Conservation (phyloP, 768 basidiomycete species). For the Leccinum boreale region DNA sequence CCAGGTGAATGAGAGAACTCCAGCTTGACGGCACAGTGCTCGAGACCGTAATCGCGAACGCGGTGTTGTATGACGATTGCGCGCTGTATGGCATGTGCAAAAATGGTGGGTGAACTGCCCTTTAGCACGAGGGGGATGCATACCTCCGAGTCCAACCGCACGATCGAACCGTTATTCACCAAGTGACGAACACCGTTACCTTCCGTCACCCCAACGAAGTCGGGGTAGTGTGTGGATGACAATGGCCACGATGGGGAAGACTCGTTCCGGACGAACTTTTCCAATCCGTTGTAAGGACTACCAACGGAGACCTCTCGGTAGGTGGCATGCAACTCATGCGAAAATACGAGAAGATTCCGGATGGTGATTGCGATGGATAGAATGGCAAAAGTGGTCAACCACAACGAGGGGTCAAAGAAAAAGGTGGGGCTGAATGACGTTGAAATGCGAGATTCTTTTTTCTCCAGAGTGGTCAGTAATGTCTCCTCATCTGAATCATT, state of each 20-base stretch:
- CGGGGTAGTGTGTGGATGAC: conserved; percentile 17
- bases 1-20: conserved; percentile 1
- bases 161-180: conserved; percentile 20
- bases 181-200: conserved; percentile 4
- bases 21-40: conserved; percentile 16
- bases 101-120: background rate
- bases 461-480: background rate
- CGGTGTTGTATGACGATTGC: conserved; percentile 20
- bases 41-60: conserved; percentile 24
- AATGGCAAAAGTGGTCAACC: conserved; percentile 15
- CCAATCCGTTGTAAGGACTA: conserved; percentile 23
- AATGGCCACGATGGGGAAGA: conserved; percentile 29
- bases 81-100: conserved; percentile 4
- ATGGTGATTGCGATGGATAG: conserved; percentile 20
- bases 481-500: conserved; percentile 19
- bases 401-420: conserved; percentile 14
- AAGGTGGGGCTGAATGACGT: background rate
- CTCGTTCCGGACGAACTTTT: conserved; percentile 21
- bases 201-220: conserved; percentile 20
- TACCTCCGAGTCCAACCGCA: conserved; percentile 19
- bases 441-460: background rate
- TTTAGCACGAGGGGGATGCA: background rate
- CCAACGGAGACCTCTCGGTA: conserved; percentile 11
- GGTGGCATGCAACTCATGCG: background rate
- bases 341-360: conserved; percentile 18